These are phyloP conservation scores for Logfia minima DNA, from an alignment of 129 eudicot genomes.

Conservation along the genomic window DNA sequence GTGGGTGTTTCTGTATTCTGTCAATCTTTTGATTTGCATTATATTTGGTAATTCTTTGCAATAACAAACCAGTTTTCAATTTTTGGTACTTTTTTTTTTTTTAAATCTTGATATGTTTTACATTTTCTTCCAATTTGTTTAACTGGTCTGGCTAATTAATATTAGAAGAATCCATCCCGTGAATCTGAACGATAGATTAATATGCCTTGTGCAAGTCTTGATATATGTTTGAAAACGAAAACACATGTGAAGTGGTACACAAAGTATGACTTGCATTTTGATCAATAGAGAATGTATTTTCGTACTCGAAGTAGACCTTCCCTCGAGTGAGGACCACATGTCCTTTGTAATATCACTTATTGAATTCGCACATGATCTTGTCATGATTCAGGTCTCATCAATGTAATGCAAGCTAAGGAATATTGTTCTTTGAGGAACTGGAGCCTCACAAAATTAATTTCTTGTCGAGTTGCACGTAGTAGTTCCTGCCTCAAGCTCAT, in stretches of 20 bases:
- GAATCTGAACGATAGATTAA: not conserved
- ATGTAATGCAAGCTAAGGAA: not conserved
- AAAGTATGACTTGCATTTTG: not conserved
- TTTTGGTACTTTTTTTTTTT: no score
- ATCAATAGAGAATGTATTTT: not conserved
- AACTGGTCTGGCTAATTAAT: no score
- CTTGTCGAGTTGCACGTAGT: not conserved
- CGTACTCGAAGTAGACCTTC: not conserved
- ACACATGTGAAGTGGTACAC: not conserved
- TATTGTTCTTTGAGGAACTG: not conserved
- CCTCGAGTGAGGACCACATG: slow-evolving; percentile 9
- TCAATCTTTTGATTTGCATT: no score
- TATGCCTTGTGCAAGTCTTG: not conserved
- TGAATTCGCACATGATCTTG: not conserved
- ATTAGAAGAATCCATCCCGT: no score
- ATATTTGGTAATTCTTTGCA: no score
- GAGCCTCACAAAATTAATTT: not conserved
- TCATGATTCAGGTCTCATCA: not conserved
- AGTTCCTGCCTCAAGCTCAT: not conserved
- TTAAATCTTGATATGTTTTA: no score
- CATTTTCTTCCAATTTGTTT: no score
- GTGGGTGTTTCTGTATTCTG: no score
- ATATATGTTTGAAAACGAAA: not conserved
- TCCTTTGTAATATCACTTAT: not conserved
- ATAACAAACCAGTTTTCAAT: no score